Base-by-base conservation (phyloP, 345 rosid genomes). In the Lumnitzera racemosa region DNA sequence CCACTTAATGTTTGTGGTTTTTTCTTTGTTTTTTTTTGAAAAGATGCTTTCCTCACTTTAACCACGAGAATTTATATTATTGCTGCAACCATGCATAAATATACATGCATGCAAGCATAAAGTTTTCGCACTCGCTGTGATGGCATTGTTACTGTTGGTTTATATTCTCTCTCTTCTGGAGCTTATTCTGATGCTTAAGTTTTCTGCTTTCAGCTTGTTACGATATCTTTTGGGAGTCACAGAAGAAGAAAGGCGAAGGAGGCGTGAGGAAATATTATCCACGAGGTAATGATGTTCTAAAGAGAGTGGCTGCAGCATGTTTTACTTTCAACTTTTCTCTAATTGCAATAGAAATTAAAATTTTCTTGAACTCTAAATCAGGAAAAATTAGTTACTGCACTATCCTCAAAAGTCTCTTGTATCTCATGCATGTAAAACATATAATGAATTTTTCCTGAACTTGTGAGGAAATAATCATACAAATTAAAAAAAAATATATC, bases 211-310 rank as follows among this genome's bases (percentile, higher is more conserved):
- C 58, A 86, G 94, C 72, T 72, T 87, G 80, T 8, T 84, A 58
- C 80, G 96, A 53, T 64, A 90, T 74, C 71, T 94, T 46, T 66
- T 90, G 77, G 97, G 97, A 16, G 64, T 86, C 52, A 84, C 95
- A 0, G 97, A 90, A 64, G 97, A 88, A 72, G 97, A 90, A 78
- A 76, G 97, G 72, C 80, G 81, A 62, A 76, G 20, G 81, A 87
- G 86, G 73, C 91, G 96, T 7, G 95, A 83, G 65, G 95, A 94
- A 81, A 90, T 94, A 64, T 56, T 94, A 57, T 72, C 96, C 67
- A 90, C 99, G 62, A 90, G 97, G 98, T 85, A 79, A 73, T 24
- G 41, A 36, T 46, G 11, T 11, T 64, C 10, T 16, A 49, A 20
- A 12, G 17, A 24, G 20, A 20, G 20, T 20, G 20, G 20, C 20